Base-by-base conservation (phyloP, 2,329 filamentous ascomycete species). In the Diaporthe velutina region DNA sequence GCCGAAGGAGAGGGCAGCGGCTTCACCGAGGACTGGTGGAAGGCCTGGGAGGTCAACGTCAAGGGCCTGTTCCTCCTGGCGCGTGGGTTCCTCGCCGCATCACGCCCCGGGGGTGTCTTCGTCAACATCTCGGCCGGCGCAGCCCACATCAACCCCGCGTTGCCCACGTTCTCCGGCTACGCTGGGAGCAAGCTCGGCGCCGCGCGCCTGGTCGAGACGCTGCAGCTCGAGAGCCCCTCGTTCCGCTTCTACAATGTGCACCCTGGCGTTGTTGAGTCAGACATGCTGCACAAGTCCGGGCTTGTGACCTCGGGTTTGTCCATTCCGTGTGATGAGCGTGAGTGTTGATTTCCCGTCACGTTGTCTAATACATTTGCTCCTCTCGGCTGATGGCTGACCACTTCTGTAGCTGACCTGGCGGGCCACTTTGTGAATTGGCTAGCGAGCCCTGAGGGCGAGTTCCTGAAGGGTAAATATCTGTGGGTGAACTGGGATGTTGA, bases 401-500 rank as follows among this genome's bases (percentile, higher is more conserved):
- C 1, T 12, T n/a, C 19, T 50, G 4, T 50, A 80, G 78, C 75
- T 40, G 71, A 77, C 30, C 77, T 80, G 12, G 74, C 78, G 35
- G 77, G 64, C 1, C 67, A 76, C 13, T 80, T 79, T 58, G 3
- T 71, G 7, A 77, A 83, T 7, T 84, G 82, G 83, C 70, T 81
- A 17, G 77, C 80, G 3, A 79, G 77, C 38, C 75, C 79, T 0
- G 82, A 85, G 74, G 83, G 83, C 1, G 75, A 72, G 10, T 86
- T 85, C 67, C 70, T 86, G 52, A 83, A 81, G 42, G 80, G 81
- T 4, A 84, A 83, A 61, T 81, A 82, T 50, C 66, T 84, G 2
- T 86, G 83, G 80, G 78, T 80, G 19, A 84, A 84, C 30, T 86
- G 83, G 84, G 85, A 86, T 79, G 81, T 85, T 2, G 80, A 85